Conservation (phyloP, 1,139 yeast species). For the Nakaseomyces glabratus region DNA sequence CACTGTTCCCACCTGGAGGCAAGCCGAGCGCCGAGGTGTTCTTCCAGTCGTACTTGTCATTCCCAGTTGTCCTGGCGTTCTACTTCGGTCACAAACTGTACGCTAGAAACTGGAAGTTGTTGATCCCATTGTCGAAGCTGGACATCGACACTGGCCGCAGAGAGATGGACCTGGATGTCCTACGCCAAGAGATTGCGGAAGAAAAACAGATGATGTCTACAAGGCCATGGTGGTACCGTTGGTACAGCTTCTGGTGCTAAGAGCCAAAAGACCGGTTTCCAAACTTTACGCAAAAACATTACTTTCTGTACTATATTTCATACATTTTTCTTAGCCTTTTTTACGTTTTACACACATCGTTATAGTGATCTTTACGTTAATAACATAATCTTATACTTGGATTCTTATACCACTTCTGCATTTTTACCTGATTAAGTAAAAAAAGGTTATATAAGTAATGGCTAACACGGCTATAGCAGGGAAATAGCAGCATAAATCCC, state of each 20-base stretch:
- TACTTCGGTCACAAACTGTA: constrained; percentile 51
- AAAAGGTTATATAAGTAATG: too few relatives aligned
- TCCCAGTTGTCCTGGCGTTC: constrained; percentile 49
- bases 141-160: constrained; percentile 71
- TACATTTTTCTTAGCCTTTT: neutral
- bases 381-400: too few relatives aligned
- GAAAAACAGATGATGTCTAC: constrained; percentile 48
- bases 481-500: too few relatives aligned
- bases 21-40: constrained; percentile 43
- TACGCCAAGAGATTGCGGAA: constrained; percentile 60
- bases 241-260: constrained; percentile 50
- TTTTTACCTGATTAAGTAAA: too few relatives aligned
- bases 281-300: neutral
- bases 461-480: too few relatives aligned
- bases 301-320: neutral
- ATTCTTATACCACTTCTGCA: too few relatives aligned
- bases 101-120: constrained; percentile 47
- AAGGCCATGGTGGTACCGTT: constrained; percentile 47
- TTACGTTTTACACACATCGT: neutral
- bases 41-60: constrained; percentile 56
- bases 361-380: neutral
- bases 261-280: neutral
- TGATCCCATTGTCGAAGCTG: constrained; percentile 44
- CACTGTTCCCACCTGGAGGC: constrained; percentile 56
- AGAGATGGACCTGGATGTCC: constrained; percentile 54